Percentiles rank a stretch among this genome's conserved stretches.
phyloP scores from a whole-genome alignment of 371 early-diverging fungal genomes.

The Mycotypha africana region DNA sequence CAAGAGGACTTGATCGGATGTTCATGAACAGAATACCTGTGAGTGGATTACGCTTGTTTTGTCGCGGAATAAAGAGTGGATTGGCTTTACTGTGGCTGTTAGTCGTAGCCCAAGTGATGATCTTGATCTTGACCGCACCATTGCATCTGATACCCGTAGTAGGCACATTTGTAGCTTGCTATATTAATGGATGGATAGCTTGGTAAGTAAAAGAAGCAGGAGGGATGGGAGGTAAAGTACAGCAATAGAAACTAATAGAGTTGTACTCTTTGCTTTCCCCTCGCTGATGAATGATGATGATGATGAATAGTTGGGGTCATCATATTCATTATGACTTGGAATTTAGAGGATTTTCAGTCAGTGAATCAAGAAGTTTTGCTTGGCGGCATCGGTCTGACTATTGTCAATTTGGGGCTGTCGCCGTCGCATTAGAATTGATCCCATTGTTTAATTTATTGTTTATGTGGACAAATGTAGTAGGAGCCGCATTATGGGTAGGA shows the following conservation, averaged over 20 bases:
- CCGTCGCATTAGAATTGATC: slow-evolving; percentile 58
- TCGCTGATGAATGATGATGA: too few species aligned
- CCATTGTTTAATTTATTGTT: slow-evolving; percentile 65
- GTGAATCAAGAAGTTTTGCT: slow-evolving; percentile 42
- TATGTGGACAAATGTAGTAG: slow-evolving; percentile 75
- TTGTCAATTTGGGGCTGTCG: slow-evolving; percentile 57
- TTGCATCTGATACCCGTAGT: slow-evolving; percentile 56
- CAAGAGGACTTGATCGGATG: slow-evolving; percentile 45
- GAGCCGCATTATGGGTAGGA: slow-evolving; percentile 69
- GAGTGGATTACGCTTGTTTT: slow-evolving; percentile 27
- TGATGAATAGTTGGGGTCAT: slow-evolving; percentile 51
- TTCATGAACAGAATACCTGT: slow-evolving; percentile 35
- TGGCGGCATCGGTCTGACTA: slow-evolving; percentile 36
- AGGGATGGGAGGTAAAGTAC: not conserved
- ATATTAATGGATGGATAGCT: slow-evolving; percentile 52
- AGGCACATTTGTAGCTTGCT: slow-evolving; percentile 51
- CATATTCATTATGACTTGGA: slow-evolving; percentile 54
- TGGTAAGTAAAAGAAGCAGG: too few species aligned
- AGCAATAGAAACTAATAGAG: not conserved
- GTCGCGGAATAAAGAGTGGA: slow-evolving; percentile 35
- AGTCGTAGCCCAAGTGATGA: slow-evolving; percentile 22
- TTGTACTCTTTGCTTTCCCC: not conserved
- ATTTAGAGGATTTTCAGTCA: slow-evolving; percentile 48
- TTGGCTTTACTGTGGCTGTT: slow-evolving; percentile 22
- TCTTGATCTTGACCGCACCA: slow-evolving; percentile 53